A percentile compares a stretch with the other conserved stretches of the same genome.
Conservation (phyloP, 768 basidiomycete genomes). For the Collybia mongolica region DNA sequence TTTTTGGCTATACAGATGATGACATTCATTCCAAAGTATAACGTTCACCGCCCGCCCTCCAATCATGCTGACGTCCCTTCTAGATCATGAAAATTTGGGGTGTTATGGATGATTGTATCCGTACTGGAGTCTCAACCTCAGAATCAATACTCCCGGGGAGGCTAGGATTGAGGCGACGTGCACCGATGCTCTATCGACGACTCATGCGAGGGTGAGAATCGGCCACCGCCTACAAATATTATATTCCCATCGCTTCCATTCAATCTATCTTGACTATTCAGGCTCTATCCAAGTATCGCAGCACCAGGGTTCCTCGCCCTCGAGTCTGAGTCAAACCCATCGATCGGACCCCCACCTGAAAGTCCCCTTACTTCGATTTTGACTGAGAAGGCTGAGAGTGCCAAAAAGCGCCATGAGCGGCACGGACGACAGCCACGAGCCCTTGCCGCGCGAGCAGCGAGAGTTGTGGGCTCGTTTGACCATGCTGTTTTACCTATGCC, state of each 20-base stretch:
- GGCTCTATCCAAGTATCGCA: conserved; percentile 50
- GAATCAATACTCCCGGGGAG: conserved; percentile 88
- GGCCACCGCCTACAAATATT: no score
- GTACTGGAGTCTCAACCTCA: conserved; percentile 74
- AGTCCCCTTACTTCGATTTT: conserved; percentile 17
- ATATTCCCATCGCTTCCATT: not conserved
- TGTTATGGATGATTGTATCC: conserved; percentile 94
- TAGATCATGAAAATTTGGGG: conserved; percentile 78
- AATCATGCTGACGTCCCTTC: conserved; percentile 9
- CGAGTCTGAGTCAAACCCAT: conserved; percentile 5
- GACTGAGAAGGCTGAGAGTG: conserved; percentile 3
- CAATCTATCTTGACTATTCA: conserved; percentile 13
- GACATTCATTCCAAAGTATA: conserved; percentile 73
- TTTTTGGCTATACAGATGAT: conserved; percentile 72
- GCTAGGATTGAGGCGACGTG: conserved; percentile 73
- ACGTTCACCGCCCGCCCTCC: conserved; percentile 5
- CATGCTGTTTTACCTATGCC: conserved; percentile 82
- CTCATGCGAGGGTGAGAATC: conserved; percentile 79
- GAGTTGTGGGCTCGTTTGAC: conserved; percentile 74
- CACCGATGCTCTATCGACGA: conserved; percentile 85
- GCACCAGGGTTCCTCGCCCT: conserved; percentile 30
- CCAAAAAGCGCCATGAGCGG: conserved; percentile 7
- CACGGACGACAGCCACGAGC: conserved; percentile 4
- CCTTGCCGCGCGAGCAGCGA: conserved; percentile 25
- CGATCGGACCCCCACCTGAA: conserved; percentile 17